These are phyloP conservation scores for Echria macrotheca DNA, from an alignment of 495 filamentous ascomycete genomes.

Conservation along the genomic window DNA sequence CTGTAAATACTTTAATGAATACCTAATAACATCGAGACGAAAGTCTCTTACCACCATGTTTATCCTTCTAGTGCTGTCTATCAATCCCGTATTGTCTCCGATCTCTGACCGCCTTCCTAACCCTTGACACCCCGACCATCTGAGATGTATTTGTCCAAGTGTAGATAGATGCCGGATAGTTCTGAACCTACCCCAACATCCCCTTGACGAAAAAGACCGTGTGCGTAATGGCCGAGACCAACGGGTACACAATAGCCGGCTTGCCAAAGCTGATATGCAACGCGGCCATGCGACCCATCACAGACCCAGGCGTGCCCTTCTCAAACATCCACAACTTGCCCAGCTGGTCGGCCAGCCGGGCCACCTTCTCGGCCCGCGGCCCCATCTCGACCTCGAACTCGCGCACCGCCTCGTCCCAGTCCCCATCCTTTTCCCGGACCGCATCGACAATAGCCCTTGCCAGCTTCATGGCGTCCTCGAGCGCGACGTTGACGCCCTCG, in stretches of 20 bases:
- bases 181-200: background rate
- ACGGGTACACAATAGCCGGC: constrained; percentile 13
- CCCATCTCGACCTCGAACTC: constrained; percentile 33
- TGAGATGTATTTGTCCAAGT: too few species aligned
- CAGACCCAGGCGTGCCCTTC: constrained; percentile 11
- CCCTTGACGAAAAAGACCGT: background rate
- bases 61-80: too few species aligned
- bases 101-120: too few species aligned
- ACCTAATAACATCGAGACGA: too few species aligned
- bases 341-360: constrained; percentile 26
- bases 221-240: constrained; percentile 3
- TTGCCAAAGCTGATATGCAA: constrained; percentile 13
- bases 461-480: constrained; percentile 54
- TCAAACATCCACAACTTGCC: constrained; percentile 28
- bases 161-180: too few species aligned
- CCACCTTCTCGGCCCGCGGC: constrained; percentile 25
- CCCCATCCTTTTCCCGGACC: background rate
- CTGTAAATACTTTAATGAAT: too few species aligned
- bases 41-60: too few species aligned
- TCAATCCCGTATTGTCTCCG: too few species aligned
- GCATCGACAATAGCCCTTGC: constrained; percentile 28
- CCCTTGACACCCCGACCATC: too few species aligned
- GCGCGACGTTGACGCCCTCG: constrained; percentile 53
- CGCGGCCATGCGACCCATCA: constrained; percentile 13
- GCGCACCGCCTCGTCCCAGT: constrained; percentile 25